Conservation (phyloP, 176 grass and related monocot genomes). For the Hyparrhenia diplandra region DNA sequence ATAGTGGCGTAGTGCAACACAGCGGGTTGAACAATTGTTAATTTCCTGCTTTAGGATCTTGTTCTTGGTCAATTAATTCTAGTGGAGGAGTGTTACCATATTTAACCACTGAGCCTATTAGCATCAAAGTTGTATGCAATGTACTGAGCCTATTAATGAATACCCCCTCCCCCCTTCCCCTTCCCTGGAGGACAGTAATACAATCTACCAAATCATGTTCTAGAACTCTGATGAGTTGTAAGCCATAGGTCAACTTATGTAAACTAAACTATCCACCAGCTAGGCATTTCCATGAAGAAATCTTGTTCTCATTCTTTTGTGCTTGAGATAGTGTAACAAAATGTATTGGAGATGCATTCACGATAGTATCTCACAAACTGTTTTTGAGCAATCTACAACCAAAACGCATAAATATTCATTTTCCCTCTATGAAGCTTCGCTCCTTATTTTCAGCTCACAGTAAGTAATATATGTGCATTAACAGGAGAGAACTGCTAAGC, state of each 20-base stretch:
- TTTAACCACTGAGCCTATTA: neutral
- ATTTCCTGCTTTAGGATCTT: neutral
- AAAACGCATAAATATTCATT: neutral
- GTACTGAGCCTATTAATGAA: neutral
- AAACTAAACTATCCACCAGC: neutral
- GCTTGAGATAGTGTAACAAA: neutral
- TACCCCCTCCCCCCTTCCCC: too few relatives aligned
- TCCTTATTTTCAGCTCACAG: constrained; percentile 26
- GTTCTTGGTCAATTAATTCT: neutral
- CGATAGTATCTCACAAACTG: neutral
- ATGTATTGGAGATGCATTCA: neutral
- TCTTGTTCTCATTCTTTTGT: neutral
- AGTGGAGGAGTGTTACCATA: too few relatives aligned
- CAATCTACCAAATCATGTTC: neutral
- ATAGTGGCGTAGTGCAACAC: neutral
- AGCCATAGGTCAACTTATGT: neutral
- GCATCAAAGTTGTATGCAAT: neutral
- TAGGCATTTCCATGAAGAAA: neutral
- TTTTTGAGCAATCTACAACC: neutral
- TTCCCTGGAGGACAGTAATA: neutral
- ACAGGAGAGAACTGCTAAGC: constrained; percentile 46
- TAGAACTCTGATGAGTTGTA: neutral
- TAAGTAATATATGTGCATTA: constrained; percentile 24
- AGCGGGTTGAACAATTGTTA: neutral
- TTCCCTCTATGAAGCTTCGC: constrained; percentile 3